Evolutionary conservation across 192 early-diverging fungal species (phyloP), one percentile per base, ranked within the genome.

Genomic region (Coemansia sp.): DNA sequence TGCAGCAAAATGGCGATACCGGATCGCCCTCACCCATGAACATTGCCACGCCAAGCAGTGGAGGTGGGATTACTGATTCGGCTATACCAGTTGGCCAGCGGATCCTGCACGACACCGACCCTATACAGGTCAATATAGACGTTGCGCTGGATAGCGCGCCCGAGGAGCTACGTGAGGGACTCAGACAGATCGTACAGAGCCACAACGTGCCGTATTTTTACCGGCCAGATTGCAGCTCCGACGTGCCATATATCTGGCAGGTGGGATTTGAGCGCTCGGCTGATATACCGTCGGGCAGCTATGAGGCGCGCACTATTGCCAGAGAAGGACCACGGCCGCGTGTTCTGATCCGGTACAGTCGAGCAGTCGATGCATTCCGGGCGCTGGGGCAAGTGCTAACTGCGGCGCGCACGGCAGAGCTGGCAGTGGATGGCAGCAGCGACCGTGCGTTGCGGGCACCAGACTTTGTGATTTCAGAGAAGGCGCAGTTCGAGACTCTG

Each of bases 351-450:
- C 62, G 70, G 18, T 85, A 81, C 55, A 62, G 61, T 58, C 73
- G 76, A 33, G 38, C 39, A 5, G 65, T 66, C 52, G 52, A 77
- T 79, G 92, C 92, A 4, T 95, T 94, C 70, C 86, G 92, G 18
- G 91, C 88, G 5, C 75, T 95, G 12, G 92, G 93, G 13, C 86
- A 87, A 62, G 72, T 93, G 13, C 67, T 91, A 18, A 87, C 88
- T 8, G 81, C 87, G 10, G 82, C 88, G 33, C 83, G 85, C n/a
- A 80, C 77, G 1, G 69, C 84, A 10, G 73, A 87, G 47, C 73
- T 64, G 6, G 58, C 70, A 0, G 83, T 65, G 22, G 64, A 71
- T n/a, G 33, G 33, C 15, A 44, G 57, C 49, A 52, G 43, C 57
- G 66, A 66, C 20, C 40, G 49, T 20, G 20, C 65, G 12, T n/a